These are phyloP conservation scores for Solioccasus polychromus DNA, from an alignment of 768 basidiomycete genomes.

Conservation along the genomic window DNA sequence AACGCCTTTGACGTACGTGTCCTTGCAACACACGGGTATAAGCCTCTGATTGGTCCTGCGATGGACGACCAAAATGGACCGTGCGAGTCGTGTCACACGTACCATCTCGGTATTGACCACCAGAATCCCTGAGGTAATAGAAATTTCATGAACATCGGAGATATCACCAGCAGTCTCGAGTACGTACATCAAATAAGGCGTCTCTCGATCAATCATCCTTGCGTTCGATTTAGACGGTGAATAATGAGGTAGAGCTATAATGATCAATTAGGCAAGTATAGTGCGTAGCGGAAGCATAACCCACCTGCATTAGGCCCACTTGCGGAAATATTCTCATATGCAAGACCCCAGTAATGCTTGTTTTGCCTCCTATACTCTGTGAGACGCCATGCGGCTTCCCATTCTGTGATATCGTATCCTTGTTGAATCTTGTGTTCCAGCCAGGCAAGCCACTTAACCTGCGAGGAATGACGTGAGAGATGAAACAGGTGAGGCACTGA, in stretches of 20 bases:
- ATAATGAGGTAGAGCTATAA: slow-evolving; percentile 88
- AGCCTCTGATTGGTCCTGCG: slow-evolving; percentile 82
- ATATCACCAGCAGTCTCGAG: slow-evolving; percentile 7
- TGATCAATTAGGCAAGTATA: too few species aligned
- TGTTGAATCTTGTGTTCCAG: slow-evolving; percentile 75
- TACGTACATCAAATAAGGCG: slow-evolving; percentile 86
- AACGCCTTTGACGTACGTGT: slow-evolving; percentile 60
- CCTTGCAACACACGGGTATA: slow-evolving; percentile 96
- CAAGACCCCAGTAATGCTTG: slow-evolving; percentile 78
- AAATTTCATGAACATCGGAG: slow-evolving; percentile 13
- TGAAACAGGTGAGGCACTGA: slow-evolving; percentile 6
- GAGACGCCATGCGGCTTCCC: slow-evolving; percentile 83
- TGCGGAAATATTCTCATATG: slow-evolving; percentile 88
- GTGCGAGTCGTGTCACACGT: slow-evolving; percentile 86
- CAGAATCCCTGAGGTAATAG: slow-evolving; percentile 69
- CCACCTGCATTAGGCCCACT: slow-evolving; percentile 81
- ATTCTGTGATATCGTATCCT: slow-evolving; percentile 86
- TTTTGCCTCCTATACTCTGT: slow-evolving; percentile 70
- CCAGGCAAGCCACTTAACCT: slow-evolving; percentile 88
- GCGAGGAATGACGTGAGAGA: slow-evolving; percentile 12
- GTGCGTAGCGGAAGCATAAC: slow-evolving; percentile 12
- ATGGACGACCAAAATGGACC: slow-evolving; percentile 83
- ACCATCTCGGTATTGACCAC: slow-evolving; percentile 86
- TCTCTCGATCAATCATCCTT: slow-evolving; percentile 69
- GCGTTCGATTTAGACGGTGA: slow-evolving; percentile 67